phyloP scores from a whole-genome alignment of 495 filamentous ascomycete species.

The Tuber magnatum region DNA sequence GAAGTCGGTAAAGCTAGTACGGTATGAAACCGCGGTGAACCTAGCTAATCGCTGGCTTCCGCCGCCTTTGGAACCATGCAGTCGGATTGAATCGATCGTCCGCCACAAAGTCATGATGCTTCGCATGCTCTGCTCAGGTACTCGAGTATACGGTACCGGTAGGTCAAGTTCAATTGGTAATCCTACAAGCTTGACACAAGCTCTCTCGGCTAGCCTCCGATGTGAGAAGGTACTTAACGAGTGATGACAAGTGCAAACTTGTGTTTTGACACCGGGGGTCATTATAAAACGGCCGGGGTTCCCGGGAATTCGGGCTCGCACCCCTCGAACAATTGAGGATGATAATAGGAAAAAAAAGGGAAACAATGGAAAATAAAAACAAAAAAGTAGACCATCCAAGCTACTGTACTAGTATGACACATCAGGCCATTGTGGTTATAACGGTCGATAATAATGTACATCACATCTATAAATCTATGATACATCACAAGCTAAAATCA shows the following conservation, averaged over 20 bases:
- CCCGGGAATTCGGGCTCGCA: neutral
- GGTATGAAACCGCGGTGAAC: neutral
- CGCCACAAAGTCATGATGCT: neutral
- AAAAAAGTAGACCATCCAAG: neutral
- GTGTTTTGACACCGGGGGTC: neutral
- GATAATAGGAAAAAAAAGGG: neutral
- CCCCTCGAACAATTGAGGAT: neutral
- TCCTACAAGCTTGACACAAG: neutral
- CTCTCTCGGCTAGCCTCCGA: neutral
- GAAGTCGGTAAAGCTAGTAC: neutral
- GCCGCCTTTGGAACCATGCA: neutral
- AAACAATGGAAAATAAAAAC: too few relatives aligned
- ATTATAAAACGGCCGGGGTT: neutral
- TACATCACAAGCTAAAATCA: conserved; percentile 56
- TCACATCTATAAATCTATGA: neutral
- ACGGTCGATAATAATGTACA: neutral
- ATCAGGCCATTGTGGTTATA: neutral
- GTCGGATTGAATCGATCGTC: neutral
- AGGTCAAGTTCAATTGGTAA: neutral
- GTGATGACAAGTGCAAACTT: neutral
- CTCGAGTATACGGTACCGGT: too few relatives aligned
- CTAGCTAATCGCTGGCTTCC: neutral
- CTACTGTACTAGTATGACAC: too few relatives aligned
- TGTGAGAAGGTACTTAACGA: neutral
- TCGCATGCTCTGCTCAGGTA: neutral